Evolutionary conservation across 2,329 filamentous ascomycete genomes (phyloP).

Genomic region (Cercospora sp.): DNA sequence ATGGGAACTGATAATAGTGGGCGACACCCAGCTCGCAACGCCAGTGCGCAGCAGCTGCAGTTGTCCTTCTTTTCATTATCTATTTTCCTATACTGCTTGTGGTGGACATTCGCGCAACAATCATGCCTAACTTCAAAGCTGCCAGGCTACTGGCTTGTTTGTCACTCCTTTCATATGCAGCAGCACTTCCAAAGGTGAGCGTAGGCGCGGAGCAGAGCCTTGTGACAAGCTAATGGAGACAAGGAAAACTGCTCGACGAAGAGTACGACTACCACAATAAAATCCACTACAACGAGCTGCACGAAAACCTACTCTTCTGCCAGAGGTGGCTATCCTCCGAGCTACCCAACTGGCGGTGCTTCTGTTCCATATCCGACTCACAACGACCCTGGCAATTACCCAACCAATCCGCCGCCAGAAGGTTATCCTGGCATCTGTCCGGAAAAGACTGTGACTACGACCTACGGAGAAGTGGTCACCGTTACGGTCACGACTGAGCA

Average conservation of each 20-base stretch:
- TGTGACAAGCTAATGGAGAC: background rate
- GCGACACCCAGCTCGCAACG: background rate
- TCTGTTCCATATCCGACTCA: background rate
- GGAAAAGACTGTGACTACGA: conserved; percentile 1
- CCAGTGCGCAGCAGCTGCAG: background rate
- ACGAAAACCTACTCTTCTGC: background rate
- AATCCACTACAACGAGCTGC: background rate
- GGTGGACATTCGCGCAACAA: background rate
- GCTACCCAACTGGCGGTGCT: background rate
- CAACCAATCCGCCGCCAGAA: background rate
- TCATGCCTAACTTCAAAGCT: background rate
- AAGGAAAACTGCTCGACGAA: background rate
- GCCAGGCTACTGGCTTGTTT: background rate
- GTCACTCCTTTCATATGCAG: background rate
- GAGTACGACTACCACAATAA: background rate
- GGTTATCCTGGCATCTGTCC: background rate
- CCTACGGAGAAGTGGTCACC: background rate
- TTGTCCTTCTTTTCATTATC: background rate
- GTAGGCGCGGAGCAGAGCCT: background rate
- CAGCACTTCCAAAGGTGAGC: conserved; percentile 2
- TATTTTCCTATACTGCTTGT: background rate
- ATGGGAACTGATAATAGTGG: background rate
- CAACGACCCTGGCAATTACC: background rate
- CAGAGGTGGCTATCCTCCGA: background rate
- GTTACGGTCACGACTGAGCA: background rate